Evolutionary conservation across 2,329 filamentous ascomycete genomes (phyloP).

Genomic region (Fusarium sp.): DNA sequence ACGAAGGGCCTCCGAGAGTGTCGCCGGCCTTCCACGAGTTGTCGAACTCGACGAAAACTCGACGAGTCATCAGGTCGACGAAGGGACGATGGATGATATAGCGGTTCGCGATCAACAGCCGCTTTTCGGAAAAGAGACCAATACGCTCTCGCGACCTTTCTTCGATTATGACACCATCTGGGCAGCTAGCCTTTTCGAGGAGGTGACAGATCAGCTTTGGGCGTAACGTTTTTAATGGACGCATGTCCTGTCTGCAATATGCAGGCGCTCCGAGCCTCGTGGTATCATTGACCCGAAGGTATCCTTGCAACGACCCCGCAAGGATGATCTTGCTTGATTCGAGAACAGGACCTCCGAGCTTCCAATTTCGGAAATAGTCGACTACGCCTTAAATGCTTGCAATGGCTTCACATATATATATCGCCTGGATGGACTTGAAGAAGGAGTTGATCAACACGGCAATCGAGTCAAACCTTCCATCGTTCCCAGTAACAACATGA

Average conservation of each 20-base stretch:
- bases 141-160: neutral
- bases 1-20: conserved; percentile 4
- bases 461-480: too few relatives aligned
- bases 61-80: too few relatives aligned
- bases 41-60: neutral
- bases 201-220: conserved; percentile 18
- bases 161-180: conserved; percentile 24
- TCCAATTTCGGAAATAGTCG: neutral
- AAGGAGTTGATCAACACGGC: too few relatives aligned
- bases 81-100: rapidly evolving
- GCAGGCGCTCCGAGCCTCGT: neutral
- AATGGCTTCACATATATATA: neutral
- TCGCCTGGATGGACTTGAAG: too few relatives aligned
- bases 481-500: neutral
- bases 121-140: neutral
- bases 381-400: neutral
- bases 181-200: conserved; percentile 18
- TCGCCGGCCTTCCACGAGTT: neutral
- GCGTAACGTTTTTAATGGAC: too few relatives aligned
- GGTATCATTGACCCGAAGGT: conserved; percentile 9
- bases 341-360: neutral
- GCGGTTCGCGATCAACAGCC: neutral
- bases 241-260: neutral
- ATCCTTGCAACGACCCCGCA: neutral
- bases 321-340: neutral